Evolutionary conservation across 352 stramenopile species (phyloP), one percentile per base, ranked within the genome.

Genomic region (Blastocystis hominis): DNA sequence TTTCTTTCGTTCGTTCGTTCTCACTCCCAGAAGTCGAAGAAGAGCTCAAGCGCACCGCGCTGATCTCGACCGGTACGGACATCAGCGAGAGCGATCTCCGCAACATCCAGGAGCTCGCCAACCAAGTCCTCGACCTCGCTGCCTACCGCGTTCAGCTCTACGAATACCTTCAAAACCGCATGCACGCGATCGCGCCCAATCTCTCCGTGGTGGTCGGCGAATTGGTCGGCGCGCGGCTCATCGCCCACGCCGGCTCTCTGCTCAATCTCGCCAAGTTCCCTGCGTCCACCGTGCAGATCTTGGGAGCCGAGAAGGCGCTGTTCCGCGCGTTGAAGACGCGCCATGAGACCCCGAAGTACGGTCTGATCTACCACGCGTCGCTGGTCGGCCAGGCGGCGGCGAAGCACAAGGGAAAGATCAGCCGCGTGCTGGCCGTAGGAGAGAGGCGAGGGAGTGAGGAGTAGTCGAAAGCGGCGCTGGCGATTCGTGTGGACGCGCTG

Each of bases 361-460:
- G 97, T 91, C 92, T 99, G n/a, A 99, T 99, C 90, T 99, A 99
- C 91, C 97, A 99, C 91, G 96, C 97, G 3, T 98, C 95, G 84
- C 91, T 99, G 6, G 98, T 99, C 81, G 97, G 97, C 46, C 97
- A 99, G 91, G 97, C 96, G 0, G 93, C 94, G n/a, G 94, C 96
- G 2, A 99, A 99, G 93, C 94, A 98, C 92, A 99, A 99, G 93
- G 97, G 97, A 88, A 98, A 98, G 91, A 99, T 99, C 86, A 97
- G 92, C 87, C 94, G 97, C 86, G 95, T 99, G 30, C 91, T 99
- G 66, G 97, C 97, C 15, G 96, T 80, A 70, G 50, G 56, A 17
- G 34, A 17, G 9, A 24, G 9, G 10, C 9, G 36, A 7, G 7
- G 50, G 9, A 15, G 24, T 36, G 50, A 80, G 13, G 56, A 13